These are phyloP conservation scores for Nitzschia putrida DNA, from an alignment of 108 stramenopile genomes.

Conservation along the genomic window DNA sequence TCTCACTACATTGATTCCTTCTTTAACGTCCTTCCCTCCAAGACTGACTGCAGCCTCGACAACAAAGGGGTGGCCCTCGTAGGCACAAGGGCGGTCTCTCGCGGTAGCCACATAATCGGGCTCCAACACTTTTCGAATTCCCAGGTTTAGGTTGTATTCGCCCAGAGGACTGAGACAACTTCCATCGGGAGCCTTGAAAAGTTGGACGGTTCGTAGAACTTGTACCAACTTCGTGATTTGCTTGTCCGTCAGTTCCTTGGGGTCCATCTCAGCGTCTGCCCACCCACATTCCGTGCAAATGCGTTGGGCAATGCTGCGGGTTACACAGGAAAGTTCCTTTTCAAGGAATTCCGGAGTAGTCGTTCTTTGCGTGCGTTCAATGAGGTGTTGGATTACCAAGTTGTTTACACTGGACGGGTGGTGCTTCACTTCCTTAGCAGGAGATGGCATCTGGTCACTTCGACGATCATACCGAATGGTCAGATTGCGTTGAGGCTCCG, in stretches of 20 bases:
- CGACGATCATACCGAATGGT: constrained; percentile 72
- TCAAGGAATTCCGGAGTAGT: constrained; percentile 77
- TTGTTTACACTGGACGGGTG: constrained; percentile 94
- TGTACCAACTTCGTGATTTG: constrained; percentile 85
- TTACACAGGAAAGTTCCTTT: constrained; percentile 73
- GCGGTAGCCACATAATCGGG: constrained; percentile 88
- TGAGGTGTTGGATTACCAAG: constrained; percentile 88
- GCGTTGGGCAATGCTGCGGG: constrained; percentile 56
- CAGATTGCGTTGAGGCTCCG: constrained; percentile 66
- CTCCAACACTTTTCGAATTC: constrained; percentile 90
- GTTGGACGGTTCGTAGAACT: constrained; percentile 69
- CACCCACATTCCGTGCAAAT: constrained; percentile 66
- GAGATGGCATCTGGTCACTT: constrained; percentile 89
- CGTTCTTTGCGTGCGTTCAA: constrained; percentile 73
- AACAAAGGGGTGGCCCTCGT: constrained; percentile 95
- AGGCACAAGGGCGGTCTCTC: constrained; percentile 70
- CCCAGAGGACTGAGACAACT: constrained; percentile 90
- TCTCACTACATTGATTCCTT: constrained; percentile 91
- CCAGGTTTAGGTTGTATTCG: constrained; percentile 96
- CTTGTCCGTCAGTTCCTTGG: constrained; percentile 56
- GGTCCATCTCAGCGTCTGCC: constrained; percentile 53
- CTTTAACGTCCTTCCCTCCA: constrained; percentile 87
- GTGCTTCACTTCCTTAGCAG: constrained; percentile 89
- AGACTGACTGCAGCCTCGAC: constrained; percentile 96
- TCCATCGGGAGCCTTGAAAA: constrained; percentile 91